Conservation (phyloP, 352 stramenopile species). For the Plasmopara muralis region DNA sequence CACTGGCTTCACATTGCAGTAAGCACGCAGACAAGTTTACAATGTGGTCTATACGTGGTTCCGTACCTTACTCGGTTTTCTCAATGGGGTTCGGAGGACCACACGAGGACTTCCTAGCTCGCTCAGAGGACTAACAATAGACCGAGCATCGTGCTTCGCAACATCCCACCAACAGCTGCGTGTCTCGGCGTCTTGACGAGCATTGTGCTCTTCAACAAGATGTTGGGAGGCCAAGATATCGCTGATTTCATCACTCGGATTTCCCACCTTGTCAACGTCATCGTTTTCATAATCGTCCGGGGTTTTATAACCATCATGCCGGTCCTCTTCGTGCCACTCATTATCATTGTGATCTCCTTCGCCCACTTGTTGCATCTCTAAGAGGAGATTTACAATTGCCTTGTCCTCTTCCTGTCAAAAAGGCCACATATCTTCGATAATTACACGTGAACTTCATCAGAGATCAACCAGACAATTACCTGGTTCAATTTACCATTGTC, state of each 20-base stretch:
- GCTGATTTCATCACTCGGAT: slow-evolving; percentile 40
- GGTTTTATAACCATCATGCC: slow-evolving; percentile 15
- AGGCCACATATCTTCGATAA: background rate
- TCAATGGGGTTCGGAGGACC: slow-evolving; percentile 11
- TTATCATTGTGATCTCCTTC: slow-evolving; percentile 1
- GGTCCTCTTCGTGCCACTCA: slow-evolving; percentile 20
- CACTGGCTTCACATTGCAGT: slow-evolving; percentile 15
- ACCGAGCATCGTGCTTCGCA: slow-evolving; percentile 22
- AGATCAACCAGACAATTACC: slow-evolving; percentile 3
- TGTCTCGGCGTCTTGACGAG: slow-evolving; percentile 5
- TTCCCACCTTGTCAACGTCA: slow-evolving; percentile 12
- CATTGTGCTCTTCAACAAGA: slow-evolving; percentile 17
- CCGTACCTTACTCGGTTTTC: slow-evolving; percentile 25
- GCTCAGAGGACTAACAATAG: slow-evolving; percentile 29
- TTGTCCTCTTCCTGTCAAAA: slow-evolving; percentile 33
- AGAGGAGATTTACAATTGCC: slow-evolving; percentile 40
- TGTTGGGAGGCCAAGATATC: slow-evolving; percentile 67
- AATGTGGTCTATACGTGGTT: background rate
- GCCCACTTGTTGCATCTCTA: slow-evolving; percentile 40
- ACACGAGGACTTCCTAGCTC: slow-evolving; percentile 50
- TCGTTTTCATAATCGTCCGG: slow-evolving; percentile 19
- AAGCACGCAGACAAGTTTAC: background rate
- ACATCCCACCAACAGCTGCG: slow-evolving; percentile 50
- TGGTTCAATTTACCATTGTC: slow-evolving; percentile 9
- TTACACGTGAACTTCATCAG: background rate